Conservation (phyloP, 2,329 filamentous ascomycete species). For the Colletotrichum chlorophyti region DNA sequence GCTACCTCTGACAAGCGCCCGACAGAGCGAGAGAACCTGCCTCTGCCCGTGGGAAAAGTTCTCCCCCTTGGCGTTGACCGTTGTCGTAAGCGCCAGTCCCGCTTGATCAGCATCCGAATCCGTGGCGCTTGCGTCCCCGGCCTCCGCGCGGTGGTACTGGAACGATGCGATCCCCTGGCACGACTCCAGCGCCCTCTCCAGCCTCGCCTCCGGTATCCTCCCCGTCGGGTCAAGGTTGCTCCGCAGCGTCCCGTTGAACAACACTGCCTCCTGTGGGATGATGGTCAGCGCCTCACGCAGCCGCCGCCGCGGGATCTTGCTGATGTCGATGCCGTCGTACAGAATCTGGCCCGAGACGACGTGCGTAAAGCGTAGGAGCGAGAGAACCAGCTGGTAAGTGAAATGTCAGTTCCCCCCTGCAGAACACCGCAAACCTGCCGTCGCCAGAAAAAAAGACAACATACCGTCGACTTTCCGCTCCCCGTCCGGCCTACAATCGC, state of each 20-base stretch:
- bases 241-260: conserved; percentile 60
- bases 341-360: conserved; percentile 58
- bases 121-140: conserved; percentile 17
- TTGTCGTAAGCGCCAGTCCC: conserved; percentile 48
- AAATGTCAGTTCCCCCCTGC: background rate
- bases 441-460: conserved; percentile 31
- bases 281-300: conserved; percentile 63
- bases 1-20: conserved; percentile 60
- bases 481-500: conserved; percentile 83
- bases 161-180: conserved; percentile 66
- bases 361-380: conserved; percentile 60
- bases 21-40: conserved; percentile 63
- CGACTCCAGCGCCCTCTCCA: conserved; percentile 66
- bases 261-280: conserved; percentile 65
- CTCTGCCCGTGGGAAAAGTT: conserved; percentile 66
- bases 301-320: conserved; percentile 54
- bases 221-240: conserved; percentile 71
- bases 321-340: conserved; percentile 63
- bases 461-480: conserved; percentile 82
- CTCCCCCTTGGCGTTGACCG: conserved; percentile 58
- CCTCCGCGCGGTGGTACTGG: conserved; percentile 41
- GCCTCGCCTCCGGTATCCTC: conserved; percentile 56
- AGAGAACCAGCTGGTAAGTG: conserved; percentile 51
- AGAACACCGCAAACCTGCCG: too few species aligned
- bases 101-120: background rate